Conservation (phyloP, 2,329 filamentous ascomycete genomes). For the Macrophomina tecta region DNA sequence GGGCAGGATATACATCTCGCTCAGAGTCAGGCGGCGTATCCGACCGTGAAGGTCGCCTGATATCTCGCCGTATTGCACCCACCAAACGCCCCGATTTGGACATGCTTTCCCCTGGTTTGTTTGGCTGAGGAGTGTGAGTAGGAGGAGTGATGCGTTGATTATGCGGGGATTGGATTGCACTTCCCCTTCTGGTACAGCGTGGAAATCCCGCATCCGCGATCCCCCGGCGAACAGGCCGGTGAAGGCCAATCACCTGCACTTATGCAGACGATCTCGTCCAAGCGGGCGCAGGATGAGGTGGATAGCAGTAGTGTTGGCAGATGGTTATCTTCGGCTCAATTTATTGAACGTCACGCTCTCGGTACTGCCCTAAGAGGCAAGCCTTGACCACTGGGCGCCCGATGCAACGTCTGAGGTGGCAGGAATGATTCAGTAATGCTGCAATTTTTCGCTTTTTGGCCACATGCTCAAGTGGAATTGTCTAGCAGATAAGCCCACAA, state of each 20-base stretch:
- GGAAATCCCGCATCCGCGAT: conserved; percentile 4
- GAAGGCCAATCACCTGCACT: conserved; percentile 7
- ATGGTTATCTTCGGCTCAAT: conserved; percentile 5
- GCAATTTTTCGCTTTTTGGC: not conserved
- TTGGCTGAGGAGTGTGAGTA: not conserved
- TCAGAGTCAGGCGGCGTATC: not conserved
- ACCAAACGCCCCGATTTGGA: not conserved
- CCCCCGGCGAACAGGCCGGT: not conserved
- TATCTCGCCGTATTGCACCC: not conserved
- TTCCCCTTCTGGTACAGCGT: conserved; percentile 25
- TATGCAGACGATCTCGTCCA: conserved; percentile 1
- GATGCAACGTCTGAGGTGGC: no score
- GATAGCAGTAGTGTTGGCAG: not conserved
- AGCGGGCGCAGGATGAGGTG: not conserved
- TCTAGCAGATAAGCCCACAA: not conserved
- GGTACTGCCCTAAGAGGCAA: not conserved
- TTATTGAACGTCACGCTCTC: not conserved
- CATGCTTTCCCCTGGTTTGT: not conserved
- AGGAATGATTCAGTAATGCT: not conserved
- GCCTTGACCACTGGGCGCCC: not conserved
- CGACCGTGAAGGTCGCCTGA: not conserved
- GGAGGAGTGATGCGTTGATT: conserved; percentile 2
- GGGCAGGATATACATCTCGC: conserved; percentile 15
- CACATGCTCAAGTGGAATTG: no score
- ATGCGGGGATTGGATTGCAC: conserved; percentile 27